These are phyloP conservation scores for Colletotrichum melonis DNA, from an alignment of 2,329 filamentous ascomycete genomes.

Conservation along the genomic window DNA sequence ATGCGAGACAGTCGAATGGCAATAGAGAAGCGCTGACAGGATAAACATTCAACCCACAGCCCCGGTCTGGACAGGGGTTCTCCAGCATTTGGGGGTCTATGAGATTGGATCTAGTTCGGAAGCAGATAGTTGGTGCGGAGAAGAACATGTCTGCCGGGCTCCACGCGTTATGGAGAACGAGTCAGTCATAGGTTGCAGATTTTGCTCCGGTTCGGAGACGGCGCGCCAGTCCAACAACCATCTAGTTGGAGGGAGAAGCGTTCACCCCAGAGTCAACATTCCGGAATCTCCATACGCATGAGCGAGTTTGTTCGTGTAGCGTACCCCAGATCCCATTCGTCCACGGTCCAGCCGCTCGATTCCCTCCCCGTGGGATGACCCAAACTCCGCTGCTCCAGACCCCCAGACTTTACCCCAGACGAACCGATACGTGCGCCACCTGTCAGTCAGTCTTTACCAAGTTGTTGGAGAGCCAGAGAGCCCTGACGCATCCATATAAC, in stretches of 20 bases:
- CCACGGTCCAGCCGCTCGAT: not conserved
- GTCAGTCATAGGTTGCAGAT: conserved; percentile 28
- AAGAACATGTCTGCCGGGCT: conserved; percentile 10
- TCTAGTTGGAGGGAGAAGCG: conserved; percentile 29
- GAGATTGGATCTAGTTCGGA: conserved; percentile 28
- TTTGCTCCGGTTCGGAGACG: conserved; percentile 35
- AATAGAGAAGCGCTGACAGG: conserved; percentile 20
- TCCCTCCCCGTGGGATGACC: conserved; percentile 12
- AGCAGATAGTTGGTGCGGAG: conserved; percentile 27
- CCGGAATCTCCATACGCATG: not conserved
- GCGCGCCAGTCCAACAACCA: not conserved
- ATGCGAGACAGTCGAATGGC: conserved; percentile 15
- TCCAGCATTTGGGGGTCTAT: conserved; percentile 25
- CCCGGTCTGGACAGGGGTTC: conserved; percentile 28
- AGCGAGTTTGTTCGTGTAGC: conserved; percentile 8
- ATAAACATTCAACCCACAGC: conserved; percentile 28
- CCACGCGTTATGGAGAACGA: conserved; percentile 31
- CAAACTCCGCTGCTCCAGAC: conserved; percentile 23
- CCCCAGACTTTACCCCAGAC: conserved; percentile 37
- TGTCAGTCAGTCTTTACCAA: conserved; percentile 15
- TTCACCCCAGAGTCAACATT: conserved; percentile 30
- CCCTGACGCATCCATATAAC: conserved; percentile 24
- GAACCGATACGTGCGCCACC: conserved; percentile 17
- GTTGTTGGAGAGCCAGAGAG: not conserved
- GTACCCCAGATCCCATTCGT: conserved; percentile 29